phyloP scores from a whole-genome alignment of 805 yeast species.

The Wickerhamomyces ciferrii region DNA sequence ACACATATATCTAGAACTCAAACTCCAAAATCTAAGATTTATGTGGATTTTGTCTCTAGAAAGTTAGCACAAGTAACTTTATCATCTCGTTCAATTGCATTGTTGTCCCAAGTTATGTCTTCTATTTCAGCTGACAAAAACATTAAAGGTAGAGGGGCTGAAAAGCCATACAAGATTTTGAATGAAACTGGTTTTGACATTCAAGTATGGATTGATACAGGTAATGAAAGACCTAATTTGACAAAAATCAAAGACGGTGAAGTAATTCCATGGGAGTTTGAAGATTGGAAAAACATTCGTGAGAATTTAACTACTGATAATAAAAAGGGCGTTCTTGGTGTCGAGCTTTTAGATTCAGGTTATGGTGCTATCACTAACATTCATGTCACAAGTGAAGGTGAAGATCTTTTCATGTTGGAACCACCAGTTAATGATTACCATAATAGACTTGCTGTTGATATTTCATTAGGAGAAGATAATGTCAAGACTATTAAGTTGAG shows the following conservation, averaged over 20 bases:
- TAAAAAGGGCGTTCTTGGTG: conserved; percentile 54
- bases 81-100: conserved; percentile 75
- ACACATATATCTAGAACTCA: conserved; percentile 53
- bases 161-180: conserved; percentile 72
- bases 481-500: conserved; percentile 74
- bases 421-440: conserved; percentile 65
- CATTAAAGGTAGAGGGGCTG: conserved; percentile 65
- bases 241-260: conserved; percentile 42
- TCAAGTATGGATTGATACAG: conserved; percentile 73
- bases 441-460: conserved; percentile 68
- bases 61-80: conserved; percentile 74
- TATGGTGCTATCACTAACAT: conserved; percentile 52
- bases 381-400: conserved; percentile 79
- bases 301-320: conserved; percentile 69
- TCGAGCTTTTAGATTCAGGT: conserved; percentile 50
- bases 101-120: conserved; percentile 63
- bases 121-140: conserved; percentile 48
- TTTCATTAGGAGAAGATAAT: conserved; percentile 65
- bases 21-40: conserved; percentile 41
- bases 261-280: conserved; percentile 80
- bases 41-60: conserved; percentile 70
- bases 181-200: conserved; percentile 84
- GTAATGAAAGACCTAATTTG: conserved; percentile 18
- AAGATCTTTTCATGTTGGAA: conserved; percentile 58
- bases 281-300: conserved; percentile 86